Conservation (phyloP, 768 basidiomycete genomes). For the Russula ochroleuca region DNA sequence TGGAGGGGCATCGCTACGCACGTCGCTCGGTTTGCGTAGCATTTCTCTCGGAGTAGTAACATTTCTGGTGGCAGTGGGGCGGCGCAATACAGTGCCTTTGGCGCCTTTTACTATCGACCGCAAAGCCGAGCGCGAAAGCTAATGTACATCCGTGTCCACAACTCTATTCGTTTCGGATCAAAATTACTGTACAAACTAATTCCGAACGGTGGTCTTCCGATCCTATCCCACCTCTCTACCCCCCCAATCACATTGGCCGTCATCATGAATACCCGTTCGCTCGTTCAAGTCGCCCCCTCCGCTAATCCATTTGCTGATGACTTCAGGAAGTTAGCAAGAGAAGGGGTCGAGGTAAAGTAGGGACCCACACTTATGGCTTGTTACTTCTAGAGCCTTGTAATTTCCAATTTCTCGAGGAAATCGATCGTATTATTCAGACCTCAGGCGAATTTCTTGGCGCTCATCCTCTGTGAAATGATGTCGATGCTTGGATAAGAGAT, state of each 20-base stretch:
- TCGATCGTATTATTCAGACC: neutral
- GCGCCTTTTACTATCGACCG: no score
- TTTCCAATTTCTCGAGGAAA: neutral
- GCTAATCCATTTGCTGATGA: neutral
- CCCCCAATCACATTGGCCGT: no score
- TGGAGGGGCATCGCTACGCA: conserved; percentile 12
- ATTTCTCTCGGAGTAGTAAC: no score
- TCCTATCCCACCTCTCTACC: no score
- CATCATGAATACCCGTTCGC: no score
- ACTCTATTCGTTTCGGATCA: neutral
- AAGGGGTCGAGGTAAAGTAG: neutral
- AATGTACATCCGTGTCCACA: neutral
- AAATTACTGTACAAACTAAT: no score
- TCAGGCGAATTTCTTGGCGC: neutral
- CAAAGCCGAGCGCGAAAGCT: neutral
- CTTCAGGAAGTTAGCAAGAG: neutral
- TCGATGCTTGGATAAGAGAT: neutral
- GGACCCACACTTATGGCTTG: neutral
- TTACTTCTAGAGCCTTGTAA: neutral
- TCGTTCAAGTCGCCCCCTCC: neutral
- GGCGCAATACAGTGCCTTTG: no score
- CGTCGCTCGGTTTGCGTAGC: neutral
- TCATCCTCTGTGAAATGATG: neutral
- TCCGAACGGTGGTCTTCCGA: no score
- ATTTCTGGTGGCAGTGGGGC: no score